Evolutionary conservation across 345 rosid species (phyloP), one percentile per base, ranked within the genome.

Genomic region (Combretum micranthum): DNA sequence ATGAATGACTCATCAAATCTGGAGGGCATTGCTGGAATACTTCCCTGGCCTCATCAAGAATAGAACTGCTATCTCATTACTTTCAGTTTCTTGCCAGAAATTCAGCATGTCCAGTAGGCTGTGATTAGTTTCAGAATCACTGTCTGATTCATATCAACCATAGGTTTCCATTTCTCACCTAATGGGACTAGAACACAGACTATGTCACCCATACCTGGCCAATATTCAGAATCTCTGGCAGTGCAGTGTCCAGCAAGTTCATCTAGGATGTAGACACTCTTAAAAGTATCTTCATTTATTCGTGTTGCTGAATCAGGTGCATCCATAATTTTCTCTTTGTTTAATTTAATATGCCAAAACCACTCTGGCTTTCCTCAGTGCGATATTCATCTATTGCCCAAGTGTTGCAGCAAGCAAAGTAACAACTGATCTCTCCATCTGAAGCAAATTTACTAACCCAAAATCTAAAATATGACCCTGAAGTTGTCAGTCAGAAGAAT

Each of bases 241-340:
- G 84, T 71, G 79, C 84, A 79, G 50, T 75, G 75, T 49, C 84
- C 77, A 8, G 84, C 84, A 17, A 76, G 62, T 47, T 76, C 84
- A 11, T 72, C 79, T 18, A 79, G 54, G 39, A 47, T 43, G 48
- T 55, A 42, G 18, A 75, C 66, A 69, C 73, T 75, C 51, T 68
- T 75, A 16, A 65, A 53, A 17, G 72, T 63, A 47, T 71, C 81
- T 44, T 68, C 74, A 32, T 63, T 37, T 12, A 57, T 61, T 37
- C 68, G 60, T 14, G 70, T 64, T 20, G 65, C 47, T 0, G 68
- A 64, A 56, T 79, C 84, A 37, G 76, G 65, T 15, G 77, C 76
- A 19, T 58, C 60, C 46, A n/a, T 53, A 12, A 75, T 66, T 51
- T 56, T 76, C 66, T 70, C 80, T 55, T 65, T 68, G 70, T 61